Evolutionary conservation across 1,139 yeast genomes (phyloP).

Genomic region (Diutina neorugosa): DNA sequence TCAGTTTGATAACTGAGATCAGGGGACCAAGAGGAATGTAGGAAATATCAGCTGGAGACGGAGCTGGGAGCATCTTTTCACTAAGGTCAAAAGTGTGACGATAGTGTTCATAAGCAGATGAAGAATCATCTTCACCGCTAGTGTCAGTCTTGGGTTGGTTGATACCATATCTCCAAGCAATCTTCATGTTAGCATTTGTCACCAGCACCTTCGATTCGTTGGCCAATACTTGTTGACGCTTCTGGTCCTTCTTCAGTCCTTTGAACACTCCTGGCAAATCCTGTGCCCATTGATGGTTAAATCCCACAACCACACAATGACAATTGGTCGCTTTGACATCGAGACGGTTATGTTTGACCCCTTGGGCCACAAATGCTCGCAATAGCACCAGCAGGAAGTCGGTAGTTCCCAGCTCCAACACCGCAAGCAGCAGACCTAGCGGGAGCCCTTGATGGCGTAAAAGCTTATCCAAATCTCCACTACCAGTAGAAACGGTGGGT

Average conservation of each 20-base stretch:
- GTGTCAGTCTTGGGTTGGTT: conserved; percentile 22
- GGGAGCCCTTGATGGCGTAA: conserved; percentile 83
- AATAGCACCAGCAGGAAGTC: conserved; percentile 72
- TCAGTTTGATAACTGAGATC: conserved; percentile 22
- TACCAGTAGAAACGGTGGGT: conserved; percentile 70
- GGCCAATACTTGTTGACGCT: conserved; percentile 43
- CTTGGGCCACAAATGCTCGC: conserved; percentile 69
- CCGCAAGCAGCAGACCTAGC: conserved; percentile 51
- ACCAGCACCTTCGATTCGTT: conserved; percentile 59
- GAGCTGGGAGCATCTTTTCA: conserved; percentile 53
- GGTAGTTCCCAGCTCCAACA: conserved; percentile 83
- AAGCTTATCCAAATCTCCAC: conserved; percentile 59
- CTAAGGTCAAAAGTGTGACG: conserved; percentile 71
- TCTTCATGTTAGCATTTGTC: conserved; percentile 60
- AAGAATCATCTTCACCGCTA: background rate
- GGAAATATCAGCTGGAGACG: conserved; percentile 49
- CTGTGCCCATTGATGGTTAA: conserved; percentile 48
- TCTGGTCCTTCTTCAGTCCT: conserved; percentile 57
- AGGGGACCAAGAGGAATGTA: conserved; percentile 28
- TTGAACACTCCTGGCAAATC: conserved; percentile 74
- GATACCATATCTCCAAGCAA: conserved; percentile 81
- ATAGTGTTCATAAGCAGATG: conserved; percentile 35
- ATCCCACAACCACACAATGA: conserved; percentile 60
- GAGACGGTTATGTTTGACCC: conserved; percentile 56
- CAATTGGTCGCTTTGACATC: conserved; percentile 23